Conservation (phyloP, 345 rosid genomes). For the Populus euphratica region DNA sequence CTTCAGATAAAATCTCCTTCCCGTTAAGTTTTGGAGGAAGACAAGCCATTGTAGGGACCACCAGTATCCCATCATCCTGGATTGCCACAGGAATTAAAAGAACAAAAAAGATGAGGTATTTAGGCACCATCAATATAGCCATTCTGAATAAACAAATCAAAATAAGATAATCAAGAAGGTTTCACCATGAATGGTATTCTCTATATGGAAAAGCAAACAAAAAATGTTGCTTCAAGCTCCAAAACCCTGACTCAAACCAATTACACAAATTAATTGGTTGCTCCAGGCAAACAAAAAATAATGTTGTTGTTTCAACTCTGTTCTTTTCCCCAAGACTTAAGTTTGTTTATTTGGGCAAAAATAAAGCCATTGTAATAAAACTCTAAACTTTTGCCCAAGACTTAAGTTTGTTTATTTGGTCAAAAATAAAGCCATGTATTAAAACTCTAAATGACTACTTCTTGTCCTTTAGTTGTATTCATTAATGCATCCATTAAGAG, state of each 20-base stretch:
- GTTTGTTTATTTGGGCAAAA: not conserved
- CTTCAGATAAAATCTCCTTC: slow-evolving; percentile 67
- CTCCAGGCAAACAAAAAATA: not conserved
- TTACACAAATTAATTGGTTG: not conserved
- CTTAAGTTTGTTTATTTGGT: not conserved
- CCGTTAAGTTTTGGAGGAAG: slow-evolving; percentile 83
- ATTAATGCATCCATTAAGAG: not conserved
- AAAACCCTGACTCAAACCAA: not conserved
- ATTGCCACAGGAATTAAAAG: not conserved
- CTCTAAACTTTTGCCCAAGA: not conserved
- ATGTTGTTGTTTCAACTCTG: not conserved
- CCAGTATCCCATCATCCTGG: slow-evolving; percentile 91
- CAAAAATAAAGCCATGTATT: not conserved
- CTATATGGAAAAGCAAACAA: not conserved
- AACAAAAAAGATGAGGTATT: not conserved
- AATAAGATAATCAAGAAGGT: not conserved
- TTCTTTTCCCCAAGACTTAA: not conserved
- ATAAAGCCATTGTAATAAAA: not conserved
- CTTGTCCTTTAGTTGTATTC: not conserved
- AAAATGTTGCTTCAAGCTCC: not conserved
- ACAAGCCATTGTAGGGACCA: slow-evolving; percentile 70
- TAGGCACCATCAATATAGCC: not conserved
- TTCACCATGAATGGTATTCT: not conserved
- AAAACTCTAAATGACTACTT: not conserved
- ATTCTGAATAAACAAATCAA: not conserved